Evolutionary conservation across 2,329 filamentous ascomycete species (phyloP), one percentile per base, ranked within the genome.

Genomic region (Phialocephala sp.): DNA sequence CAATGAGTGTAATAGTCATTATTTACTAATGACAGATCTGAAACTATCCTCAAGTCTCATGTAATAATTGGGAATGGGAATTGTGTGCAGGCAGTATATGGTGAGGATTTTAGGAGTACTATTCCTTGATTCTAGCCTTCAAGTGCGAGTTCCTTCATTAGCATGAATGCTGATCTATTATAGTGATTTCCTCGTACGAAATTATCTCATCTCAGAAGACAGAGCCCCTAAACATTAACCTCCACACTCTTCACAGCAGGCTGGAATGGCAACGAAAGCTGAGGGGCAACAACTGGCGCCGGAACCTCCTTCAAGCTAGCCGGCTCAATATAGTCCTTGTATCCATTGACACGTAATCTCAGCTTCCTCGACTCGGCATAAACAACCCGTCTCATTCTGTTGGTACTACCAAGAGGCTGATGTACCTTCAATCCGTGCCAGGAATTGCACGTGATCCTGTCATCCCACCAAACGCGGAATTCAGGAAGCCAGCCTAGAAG

Each of bases 341-440:
- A 69, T 6, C 68, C 68, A 68, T 69, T 69, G 22, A 69, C 63
- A 18, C 65, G 57, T 55, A 69, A 41, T 35, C 68, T 67, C 63
- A 68, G 37, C 62, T 69, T 69, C 63, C 68, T 64, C 32, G 57
- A 64, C 63, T 69, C 68, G 2, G 68, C 68, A 65, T 69, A 69
- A 41, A 69, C 68, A 0, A 68, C 68, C 32, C 68, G 50, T 20
- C 68, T 65, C 68, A 69, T 63, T 0, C 68, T 32, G 57, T 69
- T 67, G 32, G 63, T 69, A 18, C 68, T 65, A 8, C 68, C 68
- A 9, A 69, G 58, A 22, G 68, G 68, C 59, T 65, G 65, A 41
- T 68, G 68, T 43, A 59, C 43, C 62, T 63, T 65, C 59, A 69
- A 18, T 5, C 68, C 68, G 57, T 69, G 65, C 68, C 68, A 67